Evolutionary conservation across 2,329 filamentous ascomycete genomes (phyloP), one percentile per base, ranked within the genome.

Genomic region (Fusarium avenaceum): DNA sequence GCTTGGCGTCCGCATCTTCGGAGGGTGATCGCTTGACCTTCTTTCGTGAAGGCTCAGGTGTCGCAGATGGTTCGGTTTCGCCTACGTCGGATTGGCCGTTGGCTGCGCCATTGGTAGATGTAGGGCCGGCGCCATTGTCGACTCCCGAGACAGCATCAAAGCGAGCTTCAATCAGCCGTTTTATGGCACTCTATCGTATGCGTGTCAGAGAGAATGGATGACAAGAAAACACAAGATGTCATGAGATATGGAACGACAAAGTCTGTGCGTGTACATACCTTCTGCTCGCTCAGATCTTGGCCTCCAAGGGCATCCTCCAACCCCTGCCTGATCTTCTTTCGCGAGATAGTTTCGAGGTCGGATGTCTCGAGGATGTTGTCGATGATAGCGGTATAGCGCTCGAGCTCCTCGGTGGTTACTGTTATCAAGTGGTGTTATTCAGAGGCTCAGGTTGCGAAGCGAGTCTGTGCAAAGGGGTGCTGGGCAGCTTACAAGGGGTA

Each of bases 1-100:
- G 88, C 44, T 91, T 89, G 33, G 95, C 96, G 79, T 99, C 96
- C 32, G 92, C 90, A 68, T 97, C 93, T 70, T 88, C 86, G 10
- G 81, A 80, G 15, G 82, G 82, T 28, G 88, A 85, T 43, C 87
- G 86, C 76, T 89, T 89, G 58, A 91, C 91, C 80, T 93, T 93
- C 77, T 90, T 92, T 67, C 82, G 83, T 2, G 81, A 80, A 2
- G 84, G 84, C 38, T 82, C 81, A 7, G 79, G 78, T 13, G 79
- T 79, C 5, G 80, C 77, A 5, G 84, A 85, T 3, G 83, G 82
- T 48, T 85, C 79, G 35, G 83, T 83, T 72, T 85, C 82, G 62
- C 76, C 78, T 32, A 76, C 74, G 51, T 80, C 79, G 26, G 78
- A 76, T 33, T 62, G 65, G 42, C 76, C 80, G 65, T 76, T 72